These are phyloP conservation scores for Cicer chorassanicum DNA, from an alignment of 306 rosid species.

Conservation along the genomic window DNA sequence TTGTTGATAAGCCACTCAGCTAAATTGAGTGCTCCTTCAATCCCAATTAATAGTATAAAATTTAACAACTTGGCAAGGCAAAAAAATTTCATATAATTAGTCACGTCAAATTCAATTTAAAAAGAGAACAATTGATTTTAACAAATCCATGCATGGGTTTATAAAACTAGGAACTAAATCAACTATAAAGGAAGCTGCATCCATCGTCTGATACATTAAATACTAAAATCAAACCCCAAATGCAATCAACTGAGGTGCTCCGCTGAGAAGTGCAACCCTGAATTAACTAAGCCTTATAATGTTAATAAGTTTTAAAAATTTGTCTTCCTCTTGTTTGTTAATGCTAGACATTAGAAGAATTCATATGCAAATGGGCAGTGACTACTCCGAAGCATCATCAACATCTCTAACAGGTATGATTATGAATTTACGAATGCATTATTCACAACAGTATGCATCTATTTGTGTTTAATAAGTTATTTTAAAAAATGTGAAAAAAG, in stretches of 20 bases:
- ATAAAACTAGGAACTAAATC: neutral
- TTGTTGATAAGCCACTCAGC: neutral
- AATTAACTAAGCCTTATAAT: conserved; percentile 24
- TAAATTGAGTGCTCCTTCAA: neutral
- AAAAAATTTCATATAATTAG: neutral
- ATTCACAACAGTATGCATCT: conserved; percentile 20
- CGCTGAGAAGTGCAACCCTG: conserved; percentile 21
- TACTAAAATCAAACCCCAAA: conserved; percentile 4
- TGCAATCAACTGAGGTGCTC: conserved; percentile 4
- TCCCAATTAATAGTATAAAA: neutral
- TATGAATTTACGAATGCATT: conserved; percentile 2
- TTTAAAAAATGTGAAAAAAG: neutral
- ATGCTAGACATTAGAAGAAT: conserved; percentile 9
- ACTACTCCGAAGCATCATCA: conserved; percentile 34
- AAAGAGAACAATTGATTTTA: neutral
- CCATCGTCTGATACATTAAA: neutral
- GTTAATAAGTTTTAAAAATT: conserved; percentile 1
- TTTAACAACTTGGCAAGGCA: neutral
- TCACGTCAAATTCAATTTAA: conserved; percentile 1
- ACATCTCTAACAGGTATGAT: conserved; percentile 8
- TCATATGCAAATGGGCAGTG: neutral
- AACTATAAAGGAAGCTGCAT: neutral
- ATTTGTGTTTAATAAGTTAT: conserved; percentile 20
- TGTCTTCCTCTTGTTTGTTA: neutral
- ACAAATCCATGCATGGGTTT: conserved; percentile 1